These are phyloP conservation scores for Alternaria gaisen DNA, from an alignment of 2,329 filamentous ascomycete species.

Conservation along the genomic window DNA sequence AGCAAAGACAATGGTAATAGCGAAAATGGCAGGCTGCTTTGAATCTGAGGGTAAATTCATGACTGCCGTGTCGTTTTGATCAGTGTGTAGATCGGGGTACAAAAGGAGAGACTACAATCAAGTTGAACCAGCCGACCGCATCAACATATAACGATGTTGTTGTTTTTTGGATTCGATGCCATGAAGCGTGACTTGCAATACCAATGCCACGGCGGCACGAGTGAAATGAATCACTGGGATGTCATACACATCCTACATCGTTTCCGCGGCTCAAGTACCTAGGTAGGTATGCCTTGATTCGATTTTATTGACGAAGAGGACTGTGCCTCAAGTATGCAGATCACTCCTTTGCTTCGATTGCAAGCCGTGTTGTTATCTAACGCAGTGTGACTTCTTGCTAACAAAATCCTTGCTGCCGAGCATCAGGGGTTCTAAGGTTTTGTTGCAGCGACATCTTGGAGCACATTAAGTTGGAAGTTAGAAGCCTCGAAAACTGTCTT, in stretches of 20 bases:
- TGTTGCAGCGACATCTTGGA: neutral
- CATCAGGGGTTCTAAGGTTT: neutral
- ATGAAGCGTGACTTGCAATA: neutral
- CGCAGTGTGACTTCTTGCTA: neutral
- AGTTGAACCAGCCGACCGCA: neutral
- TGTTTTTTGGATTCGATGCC: no score
- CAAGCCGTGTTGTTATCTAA: neutral
- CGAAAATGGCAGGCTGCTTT: neutral
- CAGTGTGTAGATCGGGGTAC: neutral
- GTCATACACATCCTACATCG: neutral
- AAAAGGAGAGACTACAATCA: neutral
- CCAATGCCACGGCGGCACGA: neutral
- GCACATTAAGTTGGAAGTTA: neutral
- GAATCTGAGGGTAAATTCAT: neutral
- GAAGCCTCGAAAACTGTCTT: neutral
- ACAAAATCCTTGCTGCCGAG: neutral
- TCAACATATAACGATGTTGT: neutral
- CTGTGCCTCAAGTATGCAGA: neutral
- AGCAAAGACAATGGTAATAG: neutral
- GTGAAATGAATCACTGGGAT: neutral
- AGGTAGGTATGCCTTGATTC: neutral
- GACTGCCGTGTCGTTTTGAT: neutral
- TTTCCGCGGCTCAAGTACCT: neutral
- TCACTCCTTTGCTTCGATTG: neutral
- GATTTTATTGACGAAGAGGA: neutral